Base-by-base conservation (phyloP, 768 basidiomycete genomes). In the Trametes maxima region DNA sequence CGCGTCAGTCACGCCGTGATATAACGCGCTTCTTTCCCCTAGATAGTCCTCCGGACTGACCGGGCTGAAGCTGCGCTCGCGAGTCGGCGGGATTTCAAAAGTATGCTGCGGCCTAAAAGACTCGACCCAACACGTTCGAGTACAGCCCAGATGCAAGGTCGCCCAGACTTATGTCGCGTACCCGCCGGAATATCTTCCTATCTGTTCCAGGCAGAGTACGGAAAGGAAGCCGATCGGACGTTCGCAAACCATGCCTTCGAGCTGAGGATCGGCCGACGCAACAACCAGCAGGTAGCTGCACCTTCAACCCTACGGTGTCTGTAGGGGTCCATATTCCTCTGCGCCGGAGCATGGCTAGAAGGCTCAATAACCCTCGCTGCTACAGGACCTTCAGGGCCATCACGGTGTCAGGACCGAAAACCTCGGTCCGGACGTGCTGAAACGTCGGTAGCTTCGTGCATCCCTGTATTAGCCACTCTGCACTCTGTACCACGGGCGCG, bases 401-500 rank as follows among this genome's bases (percentile, higher is more conserved):
- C 5, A 75, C 73, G 19, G 65, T 66, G 56, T 74, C 74, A 47
- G 62, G 66, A 8, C 74, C 74, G 36, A 74, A 63, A 2, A 56
- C 10, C 51, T 65, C 69, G n/a, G 74, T 73, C 42, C 55, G 53
- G 24, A 70, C 43, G 63, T 72, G 70, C 59, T 60, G 56, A 54
- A 73, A 54, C 40, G 57, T 63, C 28, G 69, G 66, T 17, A 70
- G 57, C 70, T 72, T 39, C 24, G 13, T 40, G 22, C 46, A 36
- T 21, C 19, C 19, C 8, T 11, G 56, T 45, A 48, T 70, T 74
- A 39, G 77, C 47, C 25, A 78, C 66, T 21, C 66, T 55, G 54
- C 77, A 75, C 57, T 63, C 69, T 46, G 49, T n/a, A 76, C 77
- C 67, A 75, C 66, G 44, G 73, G 37, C 35, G 42, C 63, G 72